Base-by-base conservation (phyloP, 352 stramenopile species). In the Aphanomyces euteiches region DNA sequence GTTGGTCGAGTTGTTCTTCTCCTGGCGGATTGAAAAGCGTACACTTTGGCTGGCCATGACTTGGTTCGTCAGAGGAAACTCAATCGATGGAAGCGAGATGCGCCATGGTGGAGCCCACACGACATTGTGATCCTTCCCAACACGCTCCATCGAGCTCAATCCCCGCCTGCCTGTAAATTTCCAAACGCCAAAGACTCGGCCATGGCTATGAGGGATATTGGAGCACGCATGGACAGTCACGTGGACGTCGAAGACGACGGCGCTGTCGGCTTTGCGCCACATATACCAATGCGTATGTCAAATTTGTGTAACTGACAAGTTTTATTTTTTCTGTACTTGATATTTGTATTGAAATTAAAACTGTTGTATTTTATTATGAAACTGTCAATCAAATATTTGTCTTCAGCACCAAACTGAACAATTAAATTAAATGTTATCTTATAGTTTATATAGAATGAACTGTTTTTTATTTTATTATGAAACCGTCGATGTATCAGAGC, bases 161-260 rank as follows among this genome's bases (percentile, higher is more conserved):
- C 12, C 50, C 10, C 17, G 50, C 5, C 19, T n/a, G 12, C 50
- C 50, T 5, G 59, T 34, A 17, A 79, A 50, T 57, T 78, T 81
- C 74, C 72, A 80, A 48, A 79, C 81, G 65, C 75, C 81, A 63
- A 76, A 78, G 38, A 81, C 71, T n/a, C 75, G 67, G 13, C 72
- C 61, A 45, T 74, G 66, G 7, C 72, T 71, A 28, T 77, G 59
- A 0, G 77, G 74, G 19, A 83, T 74, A 64, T 79, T 81, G 54
- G 69, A 77, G 66, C 77, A 83, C 19, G 66, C 75, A 50, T 81
- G 74, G 5, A 81, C 73, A 6, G 74, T 36, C 19, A 71, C 50
- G 36, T 67, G n/a, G 12, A 83, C 58, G 67, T 81, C 63, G 28
- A 83, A 80, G 17, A 66, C 67, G 4, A 28, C 28, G 28, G 28